Percentiles rank a stretch among this genome's conserved stretches.
Conservation (phyloP, 2,329 filamentous ascomycete genomes). For the Piedraia hortae region DNA sequence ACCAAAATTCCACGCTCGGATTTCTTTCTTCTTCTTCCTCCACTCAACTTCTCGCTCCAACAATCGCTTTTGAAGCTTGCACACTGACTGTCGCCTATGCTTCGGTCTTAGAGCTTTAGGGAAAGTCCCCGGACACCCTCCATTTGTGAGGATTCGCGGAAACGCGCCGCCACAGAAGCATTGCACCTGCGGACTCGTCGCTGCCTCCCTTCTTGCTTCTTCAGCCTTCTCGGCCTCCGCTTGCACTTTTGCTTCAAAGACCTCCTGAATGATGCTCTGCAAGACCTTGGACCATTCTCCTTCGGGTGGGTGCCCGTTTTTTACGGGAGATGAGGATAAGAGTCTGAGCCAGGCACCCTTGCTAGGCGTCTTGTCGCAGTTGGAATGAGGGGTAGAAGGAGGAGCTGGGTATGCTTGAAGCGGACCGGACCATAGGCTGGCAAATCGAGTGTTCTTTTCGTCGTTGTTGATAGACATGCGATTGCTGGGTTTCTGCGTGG, state of each 20-base stretch:
- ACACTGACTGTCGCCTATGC: constrained; percentile 36
- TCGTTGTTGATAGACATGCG: constrained; percentile 96
- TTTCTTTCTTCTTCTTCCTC: constrained; percentile 15
- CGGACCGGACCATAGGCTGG: constrained; percentile 19
- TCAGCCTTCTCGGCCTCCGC: constrained; percentile 25
- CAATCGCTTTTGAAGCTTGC: constrained; percentile 99
- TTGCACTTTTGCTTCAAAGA: constrained; percentile 19
- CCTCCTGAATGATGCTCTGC: too few relatives aligned
- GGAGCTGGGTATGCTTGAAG: constrained; percentile 9
- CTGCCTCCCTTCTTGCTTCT: constrained; percentile 17
- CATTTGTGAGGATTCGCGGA: constrained; percentile 37
- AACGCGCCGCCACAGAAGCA: constrained; percentile 99
- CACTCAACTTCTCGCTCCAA: constrained; percentile 75
- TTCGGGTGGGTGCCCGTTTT: too few relatives aligned
- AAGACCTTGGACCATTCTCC: too few relatives aligned
- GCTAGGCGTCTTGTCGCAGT: constrained; percentile 11
- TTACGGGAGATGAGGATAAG: constrained; percentile 52
- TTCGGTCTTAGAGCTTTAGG: constrained; percentile 50
- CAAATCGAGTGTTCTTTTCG: constrained; percentile 39
- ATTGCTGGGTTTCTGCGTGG: constrained; percentile 32
- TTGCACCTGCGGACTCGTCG: constrained; percentile 43
- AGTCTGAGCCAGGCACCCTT: constrained; percentile 32
- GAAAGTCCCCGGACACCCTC: constrained; percentile 98
- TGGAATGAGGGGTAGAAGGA: constrained; percentile 12
- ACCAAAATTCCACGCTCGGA: too few relatives aligned